phyloP scores from a whole-genome alignment of 179 eudicot species.

The Corrigiola litoralis region DNA sequence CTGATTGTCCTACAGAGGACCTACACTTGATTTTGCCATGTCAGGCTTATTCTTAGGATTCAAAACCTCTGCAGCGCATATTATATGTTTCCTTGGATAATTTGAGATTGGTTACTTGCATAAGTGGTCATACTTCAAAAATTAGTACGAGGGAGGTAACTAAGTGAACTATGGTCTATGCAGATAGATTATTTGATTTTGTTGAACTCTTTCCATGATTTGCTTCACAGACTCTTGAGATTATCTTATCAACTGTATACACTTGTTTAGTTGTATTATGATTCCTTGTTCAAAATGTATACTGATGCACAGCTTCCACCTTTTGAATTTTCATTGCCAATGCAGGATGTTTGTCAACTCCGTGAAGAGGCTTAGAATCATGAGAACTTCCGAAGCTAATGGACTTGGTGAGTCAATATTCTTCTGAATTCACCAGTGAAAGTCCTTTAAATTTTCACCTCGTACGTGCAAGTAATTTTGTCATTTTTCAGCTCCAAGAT shows the following conservation, averaged over 20 bases:
- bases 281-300: no score
- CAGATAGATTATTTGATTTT: no score
- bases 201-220: background rate
- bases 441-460: background rate
- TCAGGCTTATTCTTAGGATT: background rate
- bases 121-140: no score
- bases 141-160: no score
- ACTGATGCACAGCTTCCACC: background rate
- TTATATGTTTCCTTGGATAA: background rate
- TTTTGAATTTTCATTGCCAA: background rate
- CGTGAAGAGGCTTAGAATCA: conserved; percentile 77
- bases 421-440: background rate
- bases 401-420: conserved; percentile 54
- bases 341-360: conserved; percentile 68
- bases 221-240: no score
- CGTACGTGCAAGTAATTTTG: background rate
- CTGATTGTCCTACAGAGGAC: no score
- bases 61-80: no score
- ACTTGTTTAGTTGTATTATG: no score
- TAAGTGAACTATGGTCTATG: no score
- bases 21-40: no score
- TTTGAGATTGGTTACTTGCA: background rate
- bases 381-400: conserved; percentile 81
- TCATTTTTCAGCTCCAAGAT: conserved; percentile 49
- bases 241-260: no score